A percentile compares a stretch with the other conserved stretches of the same genome.
These are phyloP conservation scores for Byssochlamys sp. DNA, from an alignment of 2,329 filamentous ascomycete species.

Conservation along the genomic window DNA sequence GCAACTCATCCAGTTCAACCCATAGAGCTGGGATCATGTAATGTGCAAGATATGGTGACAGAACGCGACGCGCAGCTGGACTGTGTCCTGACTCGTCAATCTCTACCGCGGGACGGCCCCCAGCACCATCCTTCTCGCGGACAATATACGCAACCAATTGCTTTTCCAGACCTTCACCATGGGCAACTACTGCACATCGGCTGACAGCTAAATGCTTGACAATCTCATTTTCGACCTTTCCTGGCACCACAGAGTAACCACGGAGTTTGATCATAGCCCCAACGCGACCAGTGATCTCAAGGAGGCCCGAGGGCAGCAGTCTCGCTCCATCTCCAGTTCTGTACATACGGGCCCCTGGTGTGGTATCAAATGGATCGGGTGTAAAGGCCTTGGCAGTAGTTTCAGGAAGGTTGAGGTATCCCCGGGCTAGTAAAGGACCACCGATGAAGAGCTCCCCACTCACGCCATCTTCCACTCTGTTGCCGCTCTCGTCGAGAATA, in stretches of 20 bases:
- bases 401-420: conserved; percentile 71
- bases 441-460: conserved; percentile 68
- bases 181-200: conserved; percentile 61
- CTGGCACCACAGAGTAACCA: conserved; percentile 68
- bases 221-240: conserved; percentile 66
- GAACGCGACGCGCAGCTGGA: conserved; percentile 54
- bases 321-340: conserved; percentile 63
- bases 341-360: conserved; percentile 59
- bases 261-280: conserved; percentile 74
- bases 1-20: conserved; percentile 61
- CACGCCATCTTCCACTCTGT: conserved; percentile 52
- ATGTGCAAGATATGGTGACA: conserved; percentile 60
- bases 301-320: conserved; percentile 54
- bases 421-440: conserved; percentile 62
- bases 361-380: conserved; percentile 53
- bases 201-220: conserved; percentile 59
- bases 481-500: conserved; percentile 59
- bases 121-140: conserved; percentile 49
- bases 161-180: conserved; percentile 64
- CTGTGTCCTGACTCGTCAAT: conserved; percentile 65
- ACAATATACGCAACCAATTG: conserved; percentile 72
- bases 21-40: conserved; percentile 77
- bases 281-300: conserved; percentile 68
- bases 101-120: conserved; percentile 51
- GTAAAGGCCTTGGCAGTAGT: conserved; percentile 65